Base-by-base conservation (phyloP, 768 basidiomycete genomes). In the Lyophyllum shimeji region DNA sequence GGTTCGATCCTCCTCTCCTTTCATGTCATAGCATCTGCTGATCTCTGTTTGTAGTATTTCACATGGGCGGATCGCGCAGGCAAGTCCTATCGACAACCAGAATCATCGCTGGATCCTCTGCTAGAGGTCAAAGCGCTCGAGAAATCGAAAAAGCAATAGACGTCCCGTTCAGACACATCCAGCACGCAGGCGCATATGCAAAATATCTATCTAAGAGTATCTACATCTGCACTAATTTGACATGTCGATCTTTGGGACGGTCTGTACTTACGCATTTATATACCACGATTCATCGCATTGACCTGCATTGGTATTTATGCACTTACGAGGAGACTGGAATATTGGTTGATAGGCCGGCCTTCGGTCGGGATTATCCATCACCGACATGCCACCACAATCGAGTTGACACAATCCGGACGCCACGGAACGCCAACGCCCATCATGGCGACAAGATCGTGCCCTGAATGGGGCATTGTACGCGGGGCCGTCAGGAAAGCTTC, bases 71-170 rank as follows among this genome's bases (percentile, higher is more conserved):
- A 98, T 71, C 83, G 85, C 45, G 77, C 77, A 53, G 86, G 85
- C 53, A 86, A 85, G 45, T 95, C 94, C 13, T 98, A 98, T 74
- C 89, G 95, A 42, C 87, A 95, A 56, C 97, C 97, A 3, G 83
- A 83, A 47, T 83, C 87, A 2, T 76, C 80, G 43, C 82, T 96
- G 29, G 97, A 99, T 68, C 97, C 96, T 2, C 65, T 97, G 46
- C 76, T 90, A 25, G 89, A 93, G 61, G 81, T 90, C 51, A 66
- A 75, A 46, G 69, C 67, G 4, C 55, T 62, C 8, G 60, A 66
- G 29, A 45, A 62, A 23, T 34, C 56, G 18, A 68, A 68, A 61
- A 60, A 56, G 47, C 60, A 64, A 57, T 68, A 61, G 60, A 54
- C 13, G 24, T 46, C 24, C n/a, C 8, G n/a, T n/a, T n/a, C 15